These are phyloP conservation scores for Petunia secreta DNA, from an alignment of 257 asterid species.

Conservation along the genomic window DNA sequence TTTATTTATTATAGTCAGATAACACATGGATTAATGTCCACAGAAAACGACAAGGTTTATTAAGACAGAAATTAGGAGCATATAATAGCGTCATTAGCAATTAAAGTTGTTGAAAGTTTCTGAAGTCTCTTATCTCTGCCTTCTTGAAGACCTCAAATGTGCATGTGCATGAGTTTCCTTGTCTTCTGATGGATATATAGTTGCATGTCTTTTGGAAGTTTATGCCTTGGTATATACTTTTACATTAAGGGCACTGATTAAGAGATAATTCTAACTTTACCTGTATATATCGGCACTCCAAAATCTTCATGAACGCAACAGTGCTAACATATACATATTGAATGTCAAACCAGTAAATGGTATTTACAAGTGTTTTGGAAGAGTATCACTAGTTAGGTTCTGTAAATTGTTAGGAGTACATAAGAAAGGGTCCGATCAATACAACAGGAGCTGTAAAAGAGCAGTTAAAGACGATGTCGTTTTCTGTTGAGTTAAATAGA, in stretches of 20 bases:
- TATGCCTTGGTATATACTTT: neutral
- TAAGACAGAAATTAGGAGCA: neutral
- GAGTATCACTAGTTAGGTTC: too few relatives aligned
- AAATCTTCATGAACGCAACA: too few relatives aligned
- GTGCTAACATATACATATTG: too few relatives aligned
- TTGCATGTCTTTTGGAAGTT: neutral
- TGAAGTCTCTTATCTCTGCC: neutral
- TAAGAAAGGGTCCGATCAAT: too few relatives aligned
- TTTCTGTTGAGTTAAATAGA: too few relatives aligned
- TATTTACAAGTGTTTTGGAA: too few relatives aligned
- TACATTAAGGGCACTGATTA: neutral
- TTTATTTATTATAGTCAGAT: neutral
- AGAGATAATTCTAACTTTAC: neutral
- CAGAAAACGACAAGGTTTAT: neutral
- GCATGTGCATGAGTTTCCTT: neutral
- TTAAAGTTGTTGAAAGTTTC: conserved; percentile 10
- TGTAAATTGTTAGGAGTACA: too few relatives aligned
- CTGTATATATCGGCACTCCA: too few relatives aligned
- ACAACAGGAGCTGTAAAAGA: too few relatives aligned
- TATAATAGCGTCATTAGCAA: neutral
- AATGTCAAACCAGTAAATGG: too few relatives aligned
- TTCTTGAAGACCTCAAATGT: conserved; percentile 4
- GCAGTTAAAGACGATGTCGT: too few relatives aligned
- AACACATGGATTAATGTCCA: neutral
- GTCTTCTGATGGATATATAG: neutral